Percentiles rank a stretch among this genome's conserved stretches.
phyloP scores from a whole-genome alignment of 371 early-diverging fungal species.

The Fennellomyces sp. region DNA sequence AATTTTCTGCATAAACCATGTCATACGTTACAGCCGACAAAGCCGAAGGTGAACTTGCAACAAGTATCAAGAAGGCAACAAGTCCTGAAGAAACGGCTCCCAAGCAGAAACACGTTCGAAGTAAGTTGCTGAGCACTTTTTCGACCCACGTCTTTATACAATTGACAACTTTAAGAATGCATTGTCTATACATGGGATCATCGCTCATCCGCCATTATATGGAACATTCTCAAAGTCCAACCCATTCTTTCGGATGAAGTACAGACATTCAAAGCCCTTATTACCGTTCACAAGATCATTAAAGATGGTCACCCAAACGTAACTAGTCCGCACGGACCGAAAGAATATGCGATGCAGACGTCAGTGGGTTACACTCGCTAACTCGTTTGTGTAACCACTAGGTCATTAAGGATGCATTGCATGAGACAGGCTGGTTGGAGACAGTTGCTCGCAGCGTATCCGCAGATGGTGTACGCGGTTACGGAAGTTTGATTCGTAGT shows the following conservation, averaged over 20 bases:
- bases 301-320: slow-evolving; percentile 90
- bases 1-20: slow-evolving; percentile 20
- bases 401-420: slow-evolving; percentile 78
- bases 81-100: slow-evolving; percentile 92
- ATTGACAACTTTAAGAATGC: slow-evolving; percentile 51
- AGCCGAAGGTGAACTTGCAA: slow-evolving; percentile 85
- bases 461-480: slow-evolving; percentile 72
- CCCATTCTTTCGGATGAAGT: slow-evolving; percentile 92
- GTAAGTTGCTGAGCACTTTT: slow-evolving; percentile 44
- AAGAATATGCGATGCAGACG: not conserved
- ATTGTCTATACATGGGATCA: slow-evolving; percentile 97
- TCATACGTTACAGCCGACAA: slow-evolving; percentile 67
- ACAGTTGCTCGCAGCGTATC: slow-evolving; percentile 66
- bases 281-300: slow-evolving; percentile 94
- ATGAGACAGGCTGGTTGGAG: slow-evolving; percentile 70
- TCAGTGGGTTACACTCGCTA: not conserved
- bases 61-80: slow-evolving; percentile 92
- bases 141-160: not conserved
- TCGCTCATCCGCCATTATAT: slow-evolving; percentile 84
- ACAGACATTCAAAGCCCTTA: slow-evolving; percentile 94
- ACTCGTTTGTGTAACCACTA: slow-evolving; percentile 17
- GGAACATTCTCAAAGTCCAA: slow-evolving; percentile 83
- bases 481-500: slow-evolving; percentile 87
- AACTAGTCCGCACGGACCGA: slow-evolving; percentile 18
- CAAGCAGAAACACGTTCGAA: slow-evolving; percentile 97